phyloP scores from a whole-genome alignment of 176 grass and related monocot species.

The Olyra latifolia region DNA sequence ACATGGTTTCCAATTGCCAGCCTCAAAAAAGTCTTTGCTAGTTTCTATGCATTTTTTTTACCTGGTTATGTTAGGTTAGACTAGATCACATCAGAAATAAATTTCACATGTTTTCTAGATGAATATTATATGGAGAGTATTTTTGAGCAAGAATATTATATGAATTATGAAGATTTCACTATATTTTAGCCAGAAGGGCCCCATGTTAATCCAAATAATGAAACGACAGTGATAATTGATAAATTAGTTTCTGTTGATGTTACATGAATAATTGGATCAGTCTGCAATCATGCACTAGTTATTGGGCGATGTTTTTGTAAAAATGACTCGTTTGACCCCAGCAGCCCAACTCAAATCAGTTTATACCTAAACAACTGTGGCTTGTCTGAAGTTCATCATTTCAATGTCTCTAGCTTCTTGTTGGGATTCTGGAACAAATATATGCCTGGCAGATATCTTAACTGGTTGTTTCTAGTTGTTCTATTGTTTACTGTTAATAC shows the following conservation, averaged over 20 bases:
- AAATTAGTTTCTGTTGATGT: neutral
- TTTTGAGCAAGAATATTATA: neutral
- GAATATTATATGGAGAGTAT: neutral
- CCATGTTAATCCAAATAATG: neutral
- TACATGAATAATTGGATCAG: neutral
- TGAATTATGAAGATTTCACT: conserved; percentile 10
- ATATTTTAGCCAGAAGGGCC: neutral
- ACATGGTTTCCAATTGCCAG: neutral
- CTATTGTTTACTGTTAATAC: neutral
- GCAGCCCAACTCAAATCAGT: neutral
- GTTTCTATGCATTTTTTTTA: too few species aligned
- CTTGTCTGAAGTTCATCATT: conserved; percentile 15
- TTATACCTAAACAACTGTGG: neutral
- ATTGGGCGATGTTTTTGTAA: conserved; percentile 8
- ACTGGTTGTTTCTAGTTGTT: neutral
- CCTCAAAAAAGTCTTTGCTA: neutral
- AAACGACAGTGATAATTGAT: neutral
- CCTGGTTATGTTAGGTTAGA: too few species aligned
- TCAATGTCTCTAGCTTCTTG: conserved; percentile 11
- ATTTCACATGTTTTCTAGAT: neutral
- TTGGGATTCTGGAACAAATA: conserved; percentile 15
- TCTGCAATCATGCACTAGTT: neutral
- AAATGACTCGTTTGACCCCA: conserved; percentile 4
- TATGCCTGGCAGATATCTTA: conserved; percentile 1
- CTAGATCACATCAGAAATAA: neutral